Evolutionary conservation across 2,329 filamentous ascomycete species (phyloP).

Genomic region (Ascochyta clinopodiicola): DNA sequence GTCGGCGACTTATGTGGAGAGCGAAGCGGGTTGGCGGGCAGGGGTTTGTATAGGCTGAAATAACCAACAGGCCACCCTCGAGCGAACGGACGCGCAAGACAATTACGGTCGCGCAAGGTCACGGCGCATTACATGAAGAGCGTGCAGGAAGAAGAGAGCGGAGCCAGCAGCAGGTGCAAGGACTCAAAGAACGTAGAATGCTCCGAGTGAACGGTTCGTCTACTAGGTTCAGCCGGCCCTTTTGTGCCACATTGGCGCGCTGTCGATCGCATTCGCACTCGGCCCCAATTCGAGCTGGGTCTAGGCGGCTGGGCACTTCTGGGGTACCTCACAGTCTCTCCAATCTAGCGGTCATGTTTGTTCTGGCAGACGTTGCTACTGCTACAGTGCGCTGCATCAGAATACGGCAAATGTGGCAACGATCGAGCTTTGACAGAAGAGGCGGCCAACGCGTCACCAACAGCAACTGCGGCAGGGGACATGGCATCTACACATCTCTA

Average conservation of each 20-base stretch:
- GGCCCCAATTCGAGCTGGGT: conserved; percentile 13
- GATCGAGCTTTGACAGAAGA: neutral
- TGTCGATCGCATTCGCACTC: conserved; percentile 22
- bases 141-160: conserved; percentile 22
- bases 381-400: neutral
- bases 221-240: conserved; percentile 23
- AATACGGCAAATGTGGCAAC: neutral
- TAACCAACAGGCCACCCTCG: conserved; percentile 38
- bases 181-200: conserved; percentile 23
- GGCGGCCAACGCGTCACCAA: neutral
- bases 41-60: conserved; percentile 30
- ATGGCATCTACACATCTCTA: conserved; percentile 11
- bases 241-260: conserved; percentile 24
- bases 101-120: conserved; percentile 30
- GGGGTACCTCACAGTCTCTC: neutral
- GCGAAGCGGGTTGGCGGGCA: conserved; percentile 31
- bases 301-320: conserved; percentile 4
- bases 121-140: conserved; percentile 38
- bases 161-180: conserved; percentile 25
- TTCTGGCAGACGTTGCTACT: neutral
- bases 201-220: conserved; percentile 29
- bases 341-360: neutral
- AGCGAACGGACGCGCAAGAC: conserved; percentile 33
- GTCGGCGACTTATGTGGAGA: conserved; percentile 33
- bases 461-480: neutral